phyloP scores from a whole-genome alignment of 2,329 filamentous ascomycete species.

The Curvularia hawaiiensis region DNA sequence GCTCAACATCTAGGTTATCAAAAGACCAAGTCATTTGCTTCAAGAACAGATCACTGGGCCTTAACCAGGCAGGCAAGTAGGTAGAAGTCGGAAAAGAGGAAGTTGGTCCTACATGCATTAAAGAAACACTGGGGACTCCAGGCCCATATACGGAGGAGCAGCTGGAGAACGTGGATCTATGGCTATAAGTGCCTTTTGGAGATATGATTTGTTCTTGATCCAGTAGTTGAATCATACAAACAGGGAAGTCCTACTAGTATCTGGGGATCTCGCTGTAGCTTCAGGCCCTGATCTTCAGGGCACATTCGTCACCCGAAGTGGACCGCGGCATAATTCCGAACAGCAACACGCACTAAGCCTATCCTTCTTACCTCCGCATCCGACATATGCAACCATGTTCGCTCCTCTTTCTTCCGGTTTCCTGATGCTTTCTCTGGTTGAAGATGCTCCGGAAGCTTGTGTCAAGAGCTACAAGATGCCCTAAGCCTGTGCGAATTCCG shows the following conservation, averaged over 20 bases:
- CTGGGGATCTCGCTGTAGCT: too few species aligned
- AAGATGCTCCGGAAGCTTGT: constrained; percentile 40
- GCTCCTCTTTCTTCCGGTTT: not conserved
- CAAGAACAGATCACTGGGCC: not conserved
- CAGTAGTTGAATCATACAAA: too few species aligned
- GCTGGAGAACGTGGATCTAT: too few species aligned
- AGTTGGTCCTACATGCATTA: too few species aligned
- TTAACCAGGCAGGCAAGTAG: not conserved
- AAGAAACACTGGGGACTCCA: too few species aligned
- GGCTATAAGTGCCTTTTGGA: too few species aligned
- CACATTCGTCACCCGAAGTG: not conserved
- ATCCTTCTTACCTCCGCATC: constrained; percentile 3
- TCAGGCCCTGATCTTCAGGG: too few species aligned
- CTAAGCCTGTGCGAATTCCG: constrained; percentile 8
- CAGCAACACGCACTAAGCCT: constrained; percentile 2
- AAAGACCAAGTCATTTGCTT: not conserved
- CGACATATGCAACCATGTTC: constrained; percentile 2
- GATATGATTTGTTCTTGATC: too few species aligned
- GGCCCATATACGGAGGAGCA: too few species aligned
- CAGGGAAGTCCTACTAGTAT: too few species aligned
- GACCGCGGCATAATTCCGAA: constrained; percentile 18
- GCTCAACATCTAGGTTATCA: not conserved
- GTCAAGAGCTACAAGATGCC: constrained; percentile 21
- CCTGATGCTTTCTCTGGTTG: constrained; percentile 20
- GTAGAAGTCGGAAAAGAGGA: not conserved